phyloP scores from a whole-genome alignment of 2,329 filamentous ascomycete species.

The Fusarium devonianum region DNA sequence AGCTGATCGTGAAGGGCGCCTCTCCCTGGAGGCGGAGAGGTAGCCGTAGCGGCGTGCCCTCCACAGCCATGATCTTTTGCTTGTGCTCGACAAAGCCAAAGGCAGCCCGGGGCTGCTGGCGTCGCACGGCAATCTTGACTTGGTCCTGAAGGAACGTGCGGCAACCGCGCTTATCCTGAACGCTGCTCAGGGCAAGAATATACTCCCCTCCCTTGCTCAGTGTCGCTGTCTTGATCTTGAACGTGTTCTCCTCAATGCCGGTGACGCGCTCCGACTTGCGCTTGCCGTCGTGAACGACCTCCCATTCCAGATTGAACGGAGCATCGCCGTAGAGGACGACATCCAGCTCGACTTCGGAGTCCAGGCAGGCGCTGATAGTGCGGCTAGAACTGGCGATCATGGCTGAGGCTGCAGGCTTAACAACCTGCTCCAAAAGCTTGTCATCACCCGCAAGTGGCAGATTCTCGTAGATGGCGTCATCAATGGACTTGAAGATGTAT shows the following conservation, averaged over 20 bases:
- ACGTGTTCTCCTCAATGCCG: conserved; percentile 67
- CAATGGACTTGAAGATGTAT: conserved; percentile 83
- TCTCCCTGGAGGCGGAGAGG: conserved; percentile 87
- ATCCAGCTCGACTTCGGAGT: conserved; percentile 77
- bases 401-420: conserved; percentile 90
- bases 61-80: conserved; percentile 75
- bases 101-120: conserved; percentile 84
- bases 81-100: conserved; percentile 89
- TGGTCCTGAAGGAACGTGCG: conserved; percentile 86
- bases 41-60: conserved; percentile 75
- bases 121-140: conserved; percentile 83
- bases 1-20: conserved; percentile 81
- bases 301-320: conserved; percentile 91
- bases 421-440: conserved; percentile 80
- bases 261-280: conserved; percentile 72
- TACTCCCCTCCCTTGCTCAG: conserved; percentile 88
- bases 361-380: conserved; percentile 77
- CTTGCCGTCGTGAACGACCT: conserved; percentile 88
- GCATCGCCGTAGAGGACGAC: conserved; percentile 80
- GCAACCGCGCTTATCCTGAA: conserved; percentile 87
- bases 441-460: conserved; percentile 67
- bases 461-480: conserved; percentile 80
- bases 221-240: conserved; percentile 77
- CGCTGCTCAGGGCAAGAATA: conserved; percentile 81
- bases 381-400: conserved; percentile 65